A percentile compares a stretch with the other conserved stretches of the same genome.
Evolutionary conservation across 306 rosid genomes (phyloP).

Genomic region (Vigna mungo): DNA sequence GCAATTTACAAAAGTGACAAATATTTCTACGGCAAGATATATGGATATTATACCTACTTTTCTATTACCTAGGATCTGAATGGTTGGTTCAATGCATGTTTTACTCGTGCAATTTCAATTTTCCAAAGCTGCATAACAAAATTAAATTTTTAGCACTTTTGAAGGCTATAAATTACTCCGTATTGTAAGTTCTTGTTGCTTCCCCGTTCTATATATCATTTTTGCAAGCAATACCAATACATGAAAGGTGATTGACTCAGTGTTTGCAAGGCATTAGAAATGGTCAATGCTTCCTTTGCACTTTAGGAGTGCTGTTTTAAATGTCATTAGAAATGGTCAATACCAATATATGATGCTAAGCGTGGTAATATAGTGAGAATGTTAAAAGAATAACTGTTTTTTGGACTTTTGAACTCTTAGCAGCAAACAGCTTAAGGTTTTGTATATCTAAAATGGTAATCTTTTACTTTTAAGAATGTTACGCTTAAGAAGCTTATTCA

Average conservation of each 20-base stretch:
- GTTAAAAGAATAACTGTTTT: background rate
- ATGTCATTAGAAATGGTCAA: background rate
- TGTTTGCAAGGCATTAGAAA: background rate
- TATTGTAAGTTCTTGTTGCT: background rate
- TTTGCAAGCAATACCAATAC: conserved; percentile 1
- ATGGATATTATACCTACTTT: conserved; percentile 8
- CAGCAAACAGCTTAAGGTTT: conserved; percentile 8
- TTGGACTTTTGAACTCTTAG: background rate
- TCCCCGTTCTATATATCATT: conserved; percentile 4
- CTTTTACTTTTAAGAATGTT: conserved; percentile 5
- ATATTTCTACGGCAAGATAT: background rate
- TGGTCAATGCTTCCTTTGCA: too few species aligned
- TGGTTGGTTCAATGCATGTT: conserved; percentile 22
- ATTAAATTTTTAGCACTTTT: background rate
- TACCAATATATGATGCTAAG: background rate
- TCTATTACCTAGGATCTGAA: background rate
- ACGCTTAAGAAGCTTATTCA: conserved; percentile 1
- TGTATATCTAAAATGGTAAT: background rate
- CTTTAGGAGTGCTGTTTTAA: background rate
- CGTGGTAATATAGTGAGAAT: conserved; percentile 17
- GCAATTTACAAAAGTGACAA: too few species aligned
- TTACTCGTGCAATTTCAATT: conserved; percentile 21
- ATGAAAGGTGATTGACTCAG: background rate
- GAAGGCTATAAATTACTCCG: background rate
- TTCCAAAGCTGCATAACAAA: background rate